Evolutionary conservation across 345 rosid genomes (phyloP).

Genomic region (Geranium brycei): DNA sequence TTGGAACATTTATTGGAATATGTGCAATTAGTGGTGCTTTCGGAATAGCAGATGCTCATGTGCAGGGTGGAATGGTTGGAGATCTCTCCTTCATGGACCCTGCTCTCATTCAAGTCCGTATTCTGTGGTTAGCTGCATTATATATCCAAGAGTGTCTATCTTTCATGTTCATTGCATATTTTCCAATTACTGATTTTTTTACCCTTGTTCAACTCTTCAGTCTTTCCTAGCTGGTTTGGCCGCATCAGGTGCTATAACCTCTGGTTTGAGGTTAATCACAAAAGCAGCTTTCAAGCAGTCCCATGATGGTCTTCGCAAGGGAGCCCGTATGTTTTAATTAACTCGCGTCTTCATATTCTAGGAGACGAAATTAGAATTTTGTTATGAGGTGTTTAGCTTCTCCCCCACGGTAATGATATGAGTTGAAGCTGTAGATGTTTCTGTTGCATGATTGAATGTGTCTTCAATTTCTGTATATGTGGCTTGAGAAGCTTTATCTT

Average conservation of each 20-base stretch:
- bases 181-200: not conserved
- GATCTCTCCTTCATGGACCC: slow-evolving; percentile 71
- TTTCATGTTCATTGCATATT: not conserved
- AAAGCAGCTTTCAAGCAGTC: slow-evolving; percentile 7
- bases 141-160: not conserved
- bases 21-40: slow-evolving; percentile 48
- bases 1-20: slow-evolving; percentile 53
- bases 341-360: too few species aligned
- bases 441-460: too few species aligned
- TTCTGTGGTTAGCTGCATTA: not conserved
- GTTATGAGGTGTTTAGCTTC: too few species aligned
- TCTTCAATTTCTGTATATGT: too few species aligned
- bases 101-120: slow-evolving; percentile 48
- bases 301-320: slow-evolving; percentile 1
- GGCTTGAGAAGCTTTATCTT: too few species aligned
- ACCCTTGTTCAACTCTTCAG: not conserved
- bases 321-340: slow-evolving; percentile 1
- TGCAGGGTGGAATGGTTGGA: slow-evolving; percentile 89
- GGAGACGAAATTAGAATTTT: too few species aligned
- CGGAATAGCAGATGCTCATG: slow-evolving; percentile 79
- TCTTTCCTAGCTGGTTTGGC: slow-evolving; percentile 7
- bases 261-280: slow-evolving; percentile 6
- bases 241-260: slow-evolving; percentile 8
- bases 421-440: too few species aligned
- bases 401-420: too few species aligned